Conservation (phyloP, 1,284 basidiomycete species). For the Melampsora americana region DNA sequence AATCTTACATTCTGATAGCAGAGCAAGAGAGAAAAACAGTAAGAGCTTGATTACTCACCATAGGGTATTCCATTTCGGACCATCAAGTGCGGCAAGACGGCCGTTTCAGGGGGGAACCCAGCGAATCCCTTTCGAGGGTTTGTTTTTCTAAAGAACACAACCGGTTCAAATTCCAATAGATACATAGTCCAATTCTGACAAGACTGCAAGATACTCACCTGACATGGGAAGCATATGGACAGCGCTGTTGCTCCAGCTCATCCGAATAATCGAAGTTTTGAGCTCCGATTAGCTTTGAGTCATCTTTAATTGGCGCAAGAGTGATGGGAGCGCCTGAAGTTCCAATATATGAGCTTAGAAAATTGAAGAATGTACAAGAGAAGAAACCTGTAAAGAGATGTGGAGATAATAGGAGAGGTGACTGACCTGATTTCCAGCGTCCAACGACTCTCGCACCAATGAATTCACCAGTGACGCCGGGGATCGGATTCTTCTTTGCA, state of each 20-base stretch:
- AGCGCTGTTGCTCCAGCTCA: conserved; percentile 31
- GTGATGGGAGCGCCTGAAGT: conserved; percentile 35
- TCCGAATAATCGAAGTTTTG: conserved; percentile 42
- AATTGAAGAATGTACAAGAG: background rate
- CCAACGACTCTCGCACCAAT: conserved; percentile 43
- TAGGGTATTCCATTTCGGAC: conserved; percentile 42
- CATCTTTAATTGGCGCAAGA: conserved; percentile 28
- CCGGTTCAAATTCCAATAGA: no score
- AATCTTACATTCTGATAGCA: no score
- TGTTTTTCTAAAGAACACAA: conserved; percentile 32
- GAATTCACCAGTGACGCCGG: conserved; percentile 30
- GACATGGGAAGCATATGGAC: conserved; percentile 42
- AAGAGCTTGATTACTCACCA: conserved; percentile 1
- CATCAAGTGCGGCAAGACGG: conserved; percentile 40
- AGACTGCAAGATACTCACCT: conserved; percentile 4
- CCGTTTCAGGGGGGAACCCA: background rate
- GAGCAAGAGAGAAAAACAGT: no score
- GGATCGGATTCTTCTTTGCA: conserved; percentile 23
- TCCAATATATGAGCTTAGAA: background rate
- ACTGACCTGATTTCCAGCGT: conserved; percentile 43
- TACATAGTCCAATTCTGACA: background rate
- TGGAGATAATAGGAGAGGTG: background rate
- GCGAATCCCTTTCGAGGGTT: conserved; percentile 32
- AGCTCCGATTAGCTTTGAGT: conserved; percentile 26
- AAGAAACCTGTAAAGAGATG: no score